phyloP scores from a whole-genome alignment of 192 early-diverging fungal species.

The Obelidium mucronatum region DNA sequence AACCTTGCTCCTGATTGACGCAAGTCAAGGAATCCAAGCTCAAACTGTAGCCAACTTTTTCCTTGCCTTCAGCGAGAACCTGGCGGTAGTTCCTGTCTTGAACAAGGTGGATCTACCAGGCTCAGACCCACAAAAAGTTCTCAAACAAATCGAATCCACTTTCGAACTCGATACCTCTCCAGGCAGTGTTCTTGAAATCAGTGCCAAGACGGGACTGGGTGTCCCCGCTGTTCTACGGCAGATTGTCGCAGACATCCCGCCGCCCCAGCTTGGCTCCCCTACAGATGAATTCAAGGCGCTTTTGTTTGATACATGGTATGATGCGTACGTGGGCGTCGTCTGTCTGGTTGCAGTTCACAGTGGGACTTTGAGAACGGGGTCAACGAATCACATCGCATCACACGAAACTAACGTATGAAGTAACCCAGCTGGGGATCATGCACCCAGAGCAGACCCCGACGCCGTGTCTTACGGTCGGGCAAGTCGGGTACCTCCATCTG shows the following conservation, averaged over 20 bases:
- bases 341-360: slow-evolving; percentile 90
- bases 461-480: slow-evolving; percentile 50
- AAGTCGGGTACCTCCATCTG: slow-evolving; percentile 90
- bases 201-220: slow-evolving; percentile 80
- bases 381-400: slow-evolving; percentile 83
- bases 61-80: slow-evolving; percentile 86
- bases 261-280: slow-evolving; percentile 1
- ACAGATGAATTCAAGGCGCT: slow-evolving; percentile 77
- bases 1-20: slow-evolving; percentile 90
- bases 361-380: slow-evolving; percentile 74
- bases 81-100: slow-evolving; percentile 87
- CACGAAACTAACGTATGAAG: slow-evolving; percentile 84
- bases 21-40: slow-evolving; percentile 94
- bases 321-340: slow-evolving; percentile 96
- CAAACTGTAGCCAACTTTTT: slow-evolving; percentile 99
- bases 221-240: slow-evolving; percentile 20
- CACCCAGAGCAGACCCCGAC: slow-evolving; percentile 79
- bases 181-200: slow-evolving; percentile 63
- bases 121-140: slow-evolving; percentile 81
- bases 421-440: slow-evolving; percentile 93
- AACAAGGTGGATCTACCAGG: slow-evolving; percentile 95
- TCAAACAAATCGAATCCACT: slow-evolving; percentile 80
- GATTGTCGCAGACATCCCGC: slow-evolving; percentile 26
- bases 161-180: slow-evolving; percentile 84
- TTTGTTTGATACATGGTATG: slow-evolving; percentile 98